Conservation (phyloP, 306 rosid species). For the Casuarina glauca region DNA sequence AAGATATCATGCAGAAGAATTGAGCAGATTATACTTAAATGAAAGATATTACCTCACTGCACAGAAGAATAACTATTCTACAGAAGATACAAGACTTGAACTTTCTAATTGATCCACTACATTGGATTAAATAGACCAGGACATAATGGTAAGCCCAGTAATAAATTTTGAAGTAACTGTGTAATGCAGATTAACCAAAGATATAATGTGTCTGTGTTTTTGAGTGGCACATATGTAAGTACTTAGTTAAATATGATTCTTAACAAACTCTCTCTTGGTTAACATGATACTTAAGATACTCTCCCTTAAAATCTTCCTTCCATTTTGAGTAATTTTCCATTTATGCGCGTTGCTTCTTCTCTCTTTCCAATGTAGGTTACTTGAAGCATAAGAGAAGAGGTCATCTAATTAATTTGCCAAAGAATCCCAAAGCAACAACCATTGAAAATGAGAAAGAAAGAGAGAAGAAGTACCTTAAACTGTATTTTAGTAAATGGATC, state of each 20-base stretch:
- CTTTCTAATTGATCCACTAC: neutral
- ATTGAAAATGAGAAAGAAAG: neutral
- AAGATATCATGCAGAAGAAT: neutral
- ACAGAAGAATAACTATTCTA: neutral
- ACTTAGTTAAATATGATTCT: neutral
- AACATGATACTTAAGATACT: neutral
- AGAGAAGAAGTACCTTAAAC: constrained; percentile 56
- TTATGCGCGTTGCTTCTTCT: neutral
- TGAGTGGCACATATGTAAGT: neutral
- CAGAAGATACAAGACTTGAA: neutral
- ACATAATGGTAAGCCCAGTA: neutral
- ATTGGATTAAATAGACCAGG: neutral
- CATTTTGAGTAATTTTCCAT: neutral
- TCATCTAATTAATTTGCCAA: constrained; percentile 18
- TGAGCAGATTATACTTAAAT: neutral
- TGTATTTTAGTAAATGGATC: constrained; percentile 87
- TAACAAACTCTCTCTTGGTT: neutral
- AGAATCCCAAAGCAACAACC: neutral
- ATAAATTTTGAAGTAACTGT: neutral
- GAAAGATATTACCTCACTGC: neutral
- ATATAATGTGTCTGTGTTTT: neutral
- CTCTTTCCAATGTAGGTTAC: neutral
- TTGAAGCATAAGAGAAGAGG: neutral
- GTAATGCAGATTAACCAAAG: neutral
- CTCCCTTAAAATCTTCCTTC: neutral